Conservation (phyloP, 495 filamentous ascomycete genomes). For the Lineolata rhizophorae region DNA sequence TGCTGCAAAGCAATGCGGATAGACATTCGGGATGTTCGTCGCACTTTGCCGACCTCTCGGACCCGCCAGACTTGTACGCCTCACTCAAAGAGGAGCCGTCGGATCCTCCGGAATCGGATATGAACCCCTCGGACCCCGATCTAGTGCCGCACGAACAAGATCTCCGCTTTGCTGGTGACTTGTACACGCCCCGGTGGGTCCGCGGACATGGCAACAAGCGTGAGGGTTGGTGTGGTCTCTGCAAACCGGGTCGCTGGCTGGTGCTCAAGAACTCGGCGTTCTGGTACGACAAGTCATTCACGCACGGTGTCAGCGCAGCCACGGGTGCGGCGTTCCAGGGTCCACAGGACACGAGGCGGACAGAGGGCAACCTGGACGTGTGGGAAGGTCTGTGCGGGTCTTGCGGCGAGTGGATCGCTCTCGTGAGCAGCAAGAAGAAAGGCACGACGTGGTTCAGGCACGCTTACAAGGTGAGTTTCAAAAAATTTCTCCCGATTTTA, state of each 20-base stretch:
- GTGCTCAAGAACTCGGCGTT: slow-evolving; percentile 68
- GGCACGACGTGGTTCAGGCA: slow-evolving; percentile 71
- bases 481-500: not conserved
- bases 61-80: slow-evolving; percentile 52
- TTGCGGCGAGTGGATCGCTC: slow-evolving; percentile 56
- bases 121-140: slow-evolving; percentile 50
- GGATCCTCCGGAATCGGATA: slow-evolving; percentile 48
- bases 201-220: slow-evolving; percentile 63
- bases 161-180: slow-evolving; percentile 51
- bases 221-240: slow-evolving; percentile 70
- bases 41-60: slow-evolving; percentile 41
- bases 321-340: slow-evolving; percentile 53
- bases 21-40: slow-evolving; percentile 29
- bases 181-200: slow-evolving; percentile 62
- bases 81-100: slow-evolving; percentile 44
- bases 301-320: slow-evolving; percentile 58
- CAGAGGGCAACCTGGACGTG: slow-evolving; percentile 58
- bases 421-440: slow-evolving; percentile 70
- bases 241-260: slow-evolving; percentile 61
- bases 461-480: slow-evolving; percentile 47
- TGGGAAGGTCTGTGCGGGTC: slow-evolving; percentile 64
- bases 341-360: slow-evolving; percentile 44
- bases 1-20: slow-evolving; percentile 46
- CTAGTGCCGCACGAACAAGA: slow-evolving; percentile 52
- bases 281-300: slow-evolving; percentile 74